Percentiles rank a stretch among this genome's conserved stretches.
These are phyloP conservation scores for Westerdykella ornata DNA, from an alignment of 2,329 filamentous ascomycete species.

Conservation along the genomic window DNA sequence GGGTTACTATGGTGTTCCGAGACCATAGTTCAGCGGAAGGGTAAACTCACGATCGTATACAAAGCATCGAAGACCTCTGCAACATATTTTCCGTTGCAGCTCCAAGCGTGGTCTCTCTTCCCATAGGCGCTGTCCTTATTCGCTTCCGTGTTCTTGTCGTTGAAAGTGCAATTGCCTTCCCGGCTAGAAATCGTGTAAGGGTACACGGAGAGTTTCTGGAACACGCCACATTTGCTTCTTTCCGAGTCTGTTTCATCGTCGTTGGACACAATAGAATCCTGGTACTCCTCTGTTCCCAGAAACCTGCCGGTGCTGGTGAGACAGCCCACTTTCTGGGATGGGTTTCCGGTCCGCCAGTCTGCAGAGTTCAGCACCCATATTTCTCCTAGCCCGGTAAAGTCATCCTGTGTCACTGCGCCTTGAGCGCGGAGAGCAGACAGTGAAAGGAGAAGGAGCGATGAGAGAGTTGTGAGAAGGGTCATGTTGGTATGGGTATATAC, in stretches of 20 bases:
- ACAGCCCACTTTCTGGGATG: conserved; percentile 24
- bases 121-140: conserved; percentile 30
- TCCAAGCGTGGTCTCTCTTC: conserved; percentile 21
- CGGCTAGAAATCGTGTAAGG: conserved; percentile 25
- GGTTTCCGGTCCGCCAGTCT: conserved; percentile 20
- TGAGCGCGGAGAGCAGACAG: conserved; percentile 6
- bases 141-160: conserved; percentile 18
- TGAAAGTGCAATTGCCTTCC: conserved; percentile 29
- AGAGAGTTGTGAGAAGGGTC: conserved; percentile 3
- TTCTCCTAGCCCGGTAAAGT: conserved; percentile 26
- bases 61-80: conserved; percentile 22
- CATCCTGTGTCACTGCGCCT: conserved; percentile 17
- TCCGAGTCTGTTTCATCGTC: conserved; percentile 1
- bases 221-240: conserved; percentile 17
- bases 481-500: conserved; percentile 2
- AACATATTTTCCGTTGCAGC: conserved; percentile 14
- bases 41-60: conserved; percentile 24
- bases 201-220: conserved; percentile 15
- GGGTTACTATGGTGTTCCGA: too few relatives aligned
- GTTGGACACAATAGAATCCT: background rate
- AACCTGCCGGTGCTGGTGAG: conserved; percentile 21
- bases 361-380: conserved; percentile 26
- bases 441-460: conserved; percentile 8
- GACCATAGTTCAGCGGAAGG: background rate
- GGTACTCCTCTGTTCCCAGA: conserved; percentile 4